Base-by-base conservation (phyloP, 2,329 filamentous ascomycete species). In the Leptographium lundbergii region DNA sequence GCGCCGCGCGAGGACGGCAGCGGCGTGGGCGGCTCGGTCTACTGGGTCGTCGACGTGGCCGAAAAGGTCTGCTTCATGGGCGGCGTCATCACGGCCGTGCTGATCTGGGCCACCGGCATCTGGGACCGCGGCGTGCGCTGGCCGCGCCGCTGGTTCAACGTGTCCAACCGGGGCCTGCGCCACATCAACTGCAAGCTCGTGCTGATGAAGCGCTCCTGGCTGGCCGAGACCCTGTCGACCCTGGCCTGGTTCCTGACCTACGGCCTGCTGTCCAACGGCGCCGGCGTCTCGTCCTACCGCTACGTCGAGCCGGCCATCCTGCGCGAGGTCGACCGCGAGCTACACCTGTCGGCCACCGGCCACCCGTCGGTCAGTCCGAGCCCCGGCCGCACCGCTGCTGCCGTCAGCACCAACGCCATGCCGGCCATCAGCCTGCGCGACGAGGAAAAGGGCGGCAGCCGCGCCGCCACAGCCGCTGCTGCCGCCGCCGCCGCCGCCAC, bases 141-240 rank as follows among this genome's bases (percentile, higher is more conserved):
- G 91, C 94, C 94, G 56, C 80, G 92, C 59, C 84, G 90, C 65
- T 97, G 94, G 89, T 86, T 97, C 65, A 84, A 81, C 65, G 85
- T 91, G 62, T 88, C 91, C 47, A 99, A 99, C 70, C 81, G 94
- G 58, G 94, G 94, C 14, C 77, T 99, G 63, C 81, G 94, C 62
- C 87, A 82, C 59, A 95, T 97, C 81, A 99, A 99, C 73, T 89
- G 91, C 73, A 97, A 99, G 75, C 85, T 99, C 54, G 91, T 99
- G 58, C 81, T 97, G 59, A 87, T 95, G 59, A 85, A 88, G 67
- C 84, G 89, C 14, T 81, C 88, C 0, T 91, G 89, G 84, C 91
- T 86, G 81, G 82, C 84, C 61, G 92, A 96, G 69, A 70, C 87
- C 29, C 74, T 88, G 22, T 87, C 86, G 6, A 87, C 87, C 58